phyloP scores from a whole-genome alignment of 2,329 filamentous ascomycete genomes.

The Nigrospora osmanthi region DNA sequence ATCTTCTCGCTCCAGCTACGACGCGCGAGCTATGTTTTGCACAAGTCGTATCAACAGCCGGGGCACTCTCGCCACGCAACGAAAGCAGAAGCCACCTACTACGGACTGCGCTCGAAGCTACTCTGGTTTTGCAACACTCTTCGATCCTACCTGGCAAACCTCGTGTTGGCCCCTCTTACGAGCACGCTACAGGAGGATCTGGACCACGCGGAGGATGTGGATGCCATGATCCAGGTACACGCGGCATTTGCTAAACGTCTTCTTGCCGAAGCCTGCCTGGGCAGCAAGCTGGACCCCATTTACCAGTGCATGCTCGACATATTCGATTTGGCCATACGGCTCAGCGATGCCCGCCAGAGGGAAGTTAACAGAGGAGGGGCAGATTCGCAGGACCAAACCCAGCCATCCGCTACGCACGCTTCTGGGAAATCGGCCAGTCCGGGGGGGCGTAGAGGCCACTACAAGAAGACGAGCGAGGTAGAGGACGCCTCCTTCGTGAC shows the following conservation, averaged over 20 bases:
- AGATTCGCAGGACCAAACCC: constrained; percentile 29
- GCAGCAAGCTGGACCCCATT: constrained; percentile 61
- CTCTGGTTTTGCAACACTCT: constrained; percentile 72
- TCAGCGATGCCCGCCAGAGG: constrained; percentile 51
- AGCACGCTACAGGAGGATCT: constrained; percentile 50
- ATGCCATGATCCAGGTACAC: constrained; percentile 72
- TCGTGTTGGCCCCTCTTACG: constrained; percentile 59
- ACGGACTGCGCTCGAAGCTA: constrained; percentile 58
- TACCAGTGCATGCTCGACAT: constrained; percentile 65
- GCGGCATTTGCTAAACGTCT: constrained; percentile 53
- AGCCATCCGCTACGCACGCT: constrained; percentile 22
- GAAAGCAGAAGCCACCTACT: constrained; percentile 42
- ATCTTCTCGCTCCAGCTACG: constrained; percentile 72
- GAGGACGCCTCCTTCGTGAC: constrained; percentile 22
- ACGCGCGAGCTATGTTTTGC: constrained; percentile 60
- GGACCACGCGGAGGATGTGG: constrained; percentile 59
- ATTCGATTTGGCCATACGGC: constrained; percentile 64
- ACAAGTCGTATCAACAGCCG: constrained; percentile 39
- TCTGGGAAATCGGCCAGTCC: not conserved
- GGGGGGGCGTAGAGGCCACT: constrained; percentile 7
- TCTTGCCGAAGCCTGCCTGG: constrained; percentile 62
- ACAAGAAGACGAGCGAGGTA: constrained; percentile 17
- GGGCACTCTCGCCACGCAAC: constrained; percentile 28
- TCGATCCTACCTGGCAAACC: constrained; percentile 67
- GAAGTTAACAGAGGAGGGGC: constrained; percentile 27